Conservation (phyloP, 345 rosid genomes). For the Psidium guajava region DNA sequence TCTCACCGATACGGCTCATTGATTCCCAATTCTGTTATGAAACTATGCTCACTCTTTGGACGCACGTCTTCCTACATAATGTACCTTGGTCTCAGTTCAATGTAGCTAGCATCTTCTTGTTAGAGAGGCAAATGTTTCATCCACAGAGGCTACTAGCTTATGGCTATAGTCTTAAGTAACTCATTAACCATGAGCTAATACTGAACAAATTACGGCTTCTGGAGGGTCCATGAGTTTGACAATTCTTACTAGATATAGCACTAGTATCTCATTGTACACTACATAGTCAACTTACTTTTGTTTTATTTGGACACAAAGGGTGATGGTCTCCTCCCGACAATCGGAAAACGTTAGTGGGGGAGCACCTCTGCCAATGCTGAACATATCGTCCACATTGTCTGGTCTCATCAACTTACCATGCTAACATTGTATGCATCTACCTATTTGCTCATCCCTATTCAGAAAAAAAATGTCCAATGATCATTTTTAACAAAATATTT, state of each 20-base stretch:
- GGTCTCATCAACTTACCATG: not conserved
- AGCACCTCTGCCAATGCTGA: not conserved
- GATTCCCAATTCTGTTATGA: too few relatives aligned
- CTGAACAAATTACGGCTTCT: not conserved
- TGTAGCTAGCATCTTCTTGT: not conserved
- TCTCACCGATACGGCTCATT: too few relatives aligned
- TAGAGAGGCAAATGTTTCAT: not conserved
- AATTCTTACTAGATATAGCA: not conserved
- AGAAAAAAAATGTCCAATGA: not conserved
- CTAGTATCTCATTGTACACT: not conserved
- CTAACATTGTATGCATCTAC: not conserved
- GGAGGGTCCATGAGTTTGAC: not conserved
- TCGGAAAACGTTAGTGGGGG: not conserved
- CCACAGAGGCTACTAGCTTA: not conserved
- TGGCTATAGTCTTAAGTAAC: not conserved
- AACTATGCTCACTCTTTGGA: too few relatives aligned
- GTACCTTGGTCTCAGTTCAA: not conserved
- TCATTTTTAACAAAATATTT: too few relatives aligned
- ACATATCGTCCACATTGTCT: not conserved
- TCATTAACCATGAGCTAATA: not conserved
- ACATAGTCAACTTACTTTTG: not conserved
- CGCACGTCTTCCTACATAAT: not conserved
- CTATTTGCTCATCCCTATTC: not conserved
- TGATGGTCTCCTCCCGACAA: not conserved
- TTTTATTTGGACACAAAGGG: not conserved